Percentiles rank a stretch among this genome's conserved stretches.
Conservation (phyloP, 331 rosid species). For the Quercus lobata region DNA sequence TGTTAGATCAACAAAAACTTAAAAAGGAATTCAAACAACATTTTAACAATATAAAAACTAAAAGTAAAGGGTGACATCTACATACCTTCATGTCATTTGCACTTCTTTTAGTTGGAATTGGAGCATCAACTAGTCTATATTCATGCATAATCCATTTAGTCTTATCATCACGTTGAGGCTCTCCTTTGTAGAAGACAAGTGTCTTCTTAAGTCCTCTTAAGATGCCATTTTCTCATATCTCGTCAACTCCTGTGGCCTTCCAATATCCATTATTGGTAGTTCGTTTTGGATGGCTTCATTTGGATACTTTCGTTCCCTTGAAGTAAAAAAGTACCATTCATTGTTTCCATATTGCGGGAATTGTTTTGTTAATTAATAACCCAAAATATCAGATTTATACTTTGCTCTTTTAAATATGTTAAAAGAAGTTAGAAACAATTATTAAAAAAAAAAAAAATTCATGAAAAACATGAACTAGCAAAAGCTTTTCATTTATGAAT, state of each 20-base stretch:
- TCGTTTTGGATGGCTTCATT: conserved; percentile 4
- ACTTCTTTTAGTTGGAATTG: background rate
- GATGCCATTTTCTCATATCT: background rate
- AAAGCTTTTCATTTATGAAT: too few species aligned
- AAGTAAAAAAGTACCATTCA: too few species aligned
- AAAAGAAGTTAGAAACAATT: too few species aligned
- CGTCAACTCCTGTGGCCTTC: conserved; percentile 11
- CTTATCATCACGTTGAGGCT: conserved; percentile 5
- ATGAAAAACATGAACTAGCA: too few species aligned
- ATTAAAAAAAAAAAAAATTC: too few species aligned
- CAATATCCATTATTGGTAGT: conserved; percentile 12
- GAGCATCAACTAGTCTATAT: background rate
- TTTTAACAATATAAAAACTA: background rate
- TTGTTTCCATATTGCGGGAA: too few species aligned
- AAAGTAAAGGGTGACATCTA: background rate
- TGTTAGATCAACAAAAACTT: background rate
- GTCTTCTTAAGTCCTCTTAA: conserved; percentile 3
- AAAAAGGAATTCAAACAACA: background rate
- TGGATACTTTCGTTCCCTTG: conserved; percentile 5
- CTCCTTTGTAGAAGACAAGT: conserved; percentile 12
- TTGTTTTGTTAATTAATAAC: too few species aligned
- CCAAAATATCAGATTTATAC: too few species aligned
- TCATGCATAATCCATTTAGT: conserved; percentile 20
- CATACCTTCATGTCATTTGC: conserved; percentile 18
- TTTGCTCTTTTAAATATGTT: too few species aligned